Evolutionary conservation across 2,329 filamentous ascomycete species (phyloP).

Genomic region (Sporothrix brasiliensis): DNA sequence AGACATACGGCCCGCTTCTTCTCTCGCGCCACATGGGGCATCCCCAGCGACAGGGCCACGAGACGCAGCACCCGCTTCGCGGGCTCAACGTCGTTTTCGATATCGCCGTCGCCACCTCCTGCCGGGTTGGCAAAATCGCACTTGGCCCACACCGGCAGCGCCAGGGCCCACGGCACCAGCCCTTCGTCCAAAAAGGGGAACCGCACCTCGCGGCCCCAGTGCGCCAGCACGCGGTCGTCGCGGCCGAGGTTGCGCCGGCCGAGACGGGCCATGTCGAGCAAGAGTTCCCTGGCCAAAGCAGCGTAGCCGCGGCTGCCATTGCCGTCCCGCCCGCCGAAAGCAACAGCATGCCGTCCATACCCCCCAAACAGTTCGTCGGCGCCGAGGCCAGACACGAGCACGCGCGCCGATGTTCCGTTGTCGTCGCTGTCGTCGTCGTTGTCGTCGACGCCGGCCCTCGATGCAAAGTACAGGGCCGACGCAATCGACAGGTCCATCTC

Average conservation of each 20-base stretch:
- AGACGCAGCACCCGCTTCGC: slow-evolving; percentile 81
- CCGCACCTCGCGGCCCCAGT: slow-evolving; percentile 86
- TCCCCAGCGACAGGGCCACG: slow-evolving; percentile 72
- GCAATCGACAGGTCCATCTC: slow-evolving; percentile 99
- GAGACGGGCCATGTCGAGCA: slow-evolving; percentile 80
- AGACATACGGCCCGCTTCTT: slow-evolving; percentile 83
- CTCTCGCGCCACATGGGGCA: slow-evolving; percentile 73
- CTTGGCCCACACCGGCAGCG: slow-evolving; percentile 76
- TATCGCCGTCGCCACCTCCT: slow-evolving; percentile 38
- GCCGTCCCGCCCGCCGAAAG: slow-evolving; percentile 60
- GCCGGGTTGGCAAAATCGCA: slow-evolving; percentile 73
- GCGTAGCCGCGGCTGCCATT: slow-evolving; percentile 57
- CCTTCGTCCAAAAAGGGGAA: slow-evolving; percentile 91
- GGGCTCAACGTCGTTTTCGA: slow-evolving; percentile 60
- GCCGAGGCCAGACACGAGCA: slow-evolving; percentile 88
- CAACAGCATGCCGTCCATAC: slow-evolving; percentile 80
- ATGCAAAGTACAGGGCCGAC: slow-evolving; percentile 91
- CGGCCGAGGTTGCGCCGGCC: slow-evolving; percentile 93
- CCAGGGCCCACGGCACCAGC: slow-evolving; percentile 79
- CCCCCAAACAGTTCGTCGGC: slow-evolving; percentile 96
- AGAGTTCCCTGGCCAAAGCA: slow-evolving; percentile 78
- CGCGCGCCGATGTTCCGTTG: slow-evolving; percentile 60
- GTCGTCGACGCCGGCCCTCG: slow-evolving; percentile 59
- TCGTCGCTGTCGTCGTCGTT: slow-evolving; percentile 46
- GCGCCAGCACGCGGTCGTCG: slow-evolving; percentile 86